Base-by-base conservation (phyloP, 805 yeast genomes). In the Brettanomyces naardenensis region DNA sequence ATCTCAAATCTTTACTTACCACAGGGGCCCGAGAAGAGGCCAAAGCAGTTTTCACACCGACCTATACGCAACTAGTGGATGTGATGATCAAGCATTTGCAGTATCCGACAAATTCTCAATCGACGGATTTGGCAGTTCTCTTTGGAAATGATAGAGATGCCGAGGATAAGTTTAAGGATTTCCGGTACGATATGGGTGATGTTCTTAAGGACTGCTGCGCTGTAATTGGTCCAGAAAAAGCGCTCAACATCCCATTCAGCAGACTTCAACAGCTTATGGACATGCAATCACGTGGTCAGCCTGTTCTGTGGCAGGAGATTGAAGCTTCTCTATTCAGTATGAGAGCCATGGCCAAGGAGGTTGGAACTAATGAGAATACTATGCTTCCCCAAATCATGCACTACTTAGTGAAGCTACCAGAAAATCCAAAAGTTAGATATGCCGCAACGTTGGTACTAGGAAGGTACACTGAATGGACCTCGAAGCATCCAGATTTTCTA, bases 171-270 rank as follows among this genome's bases (percentile, higher is more conserved):
- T 92, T 92, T 58, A 79, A 85, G 52, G 94, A 87, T 42, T 92
- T 90, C 61, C 72, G 99, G 52, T 92, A 92, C 60, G 95, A 87
- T 40, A 85, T 92, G 84, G 97, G 97, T 28, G 97, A 92, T 57
- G 95, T 90, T n/a, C 64, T 92, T 44, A 94, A 94, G 54, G 95
- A 88, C 55, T 88, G 97, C 64, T 85, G 97, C 49, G 84, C 85
- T 2, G 90, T 92, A 3, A 78, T 86, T 31, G 97, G 97, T 1
- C 69, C 94, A 3, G 62, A 73, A 7, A 65, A 61, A 29, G 87
- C 95, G 0, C 65, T 92, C 26, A 58, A 63, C 18, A 78, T 84
- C 38, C 95, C 96, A 15, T 81, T 78, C 49, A 62, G 64, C 26
- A 73, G 69, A 49, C 72, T 88, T 35, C 74, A 73, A 46, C 38